These are phyloP conservation scores for Cordia subcordata DNA, from an alignment of 257 asterid species.

Conservation along the genomic window DNA sequence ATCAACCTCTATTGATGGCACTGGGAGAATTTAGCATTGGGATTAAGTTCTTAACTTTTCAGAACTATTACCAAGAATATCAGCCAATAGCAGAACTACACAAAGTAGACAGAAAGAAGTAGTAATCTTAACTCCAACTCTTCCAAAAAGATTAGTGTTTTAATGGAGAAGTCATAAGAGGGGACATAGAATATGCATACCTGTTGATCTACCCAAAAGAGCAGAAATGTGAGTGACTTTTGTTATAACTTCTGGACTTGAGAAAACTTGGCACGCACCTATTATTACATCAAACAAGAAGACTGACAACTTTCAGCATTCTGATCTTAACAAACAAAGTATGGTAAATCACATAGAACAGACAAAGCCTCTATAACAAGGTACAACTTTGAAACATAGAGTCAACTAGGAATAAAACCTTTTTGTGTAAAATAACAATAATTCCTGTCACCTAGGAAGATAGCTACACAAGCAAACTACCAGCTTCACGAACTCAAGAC, in stretches of 20 bases:
- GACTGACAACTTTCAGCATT: not conserved
- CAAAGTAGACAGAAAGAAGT: not conserved
- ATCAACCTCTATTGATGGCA: too few relatives aligned
- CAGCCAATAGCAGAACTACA: not conserved
- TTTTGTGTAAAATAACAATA: too few relatives aligned
- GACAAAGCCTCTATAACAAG: too few relatives aligned
- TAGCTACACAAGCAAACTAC: too few relatives aligned
- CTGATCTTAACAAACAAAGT: too few relatives aligned
- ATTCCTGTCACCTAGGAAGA: too few relatives aligned
- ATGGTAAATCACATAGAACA: too few relatives aligned
- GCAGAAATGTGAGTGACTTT: slow-evolving; percentile 53
- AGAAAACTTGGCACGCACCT: slow-evolving; percentile 54
- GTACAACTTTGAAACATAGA: too few relatives aligned
- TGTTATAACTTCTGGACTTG: slow-evolving; percentile 42
- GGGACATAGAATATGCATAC: slow-evolving; percentile 36
- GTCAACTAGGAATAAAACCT: too few relatives aligned
- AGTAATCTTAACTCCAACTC: not conserved
- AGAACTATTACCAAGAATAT: not conserved
- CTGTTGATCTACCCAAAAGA: slow-evolving; percentile 46
- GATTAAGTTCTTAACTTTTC: not conserved
- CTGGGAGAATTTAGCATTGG: too few relatives aligned
- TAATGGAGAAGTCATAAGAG: not conserved
- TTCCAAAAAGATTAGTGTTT: not conserved
- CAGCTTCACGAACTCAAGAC: too few relatives aligned
- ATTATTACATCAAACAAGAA: slow-evolving; percentile 9